phyloP scores from a whole-genome alignment of 1,284 basidiomycete genomes.

The Leccinum griseonigrum region DNA sequence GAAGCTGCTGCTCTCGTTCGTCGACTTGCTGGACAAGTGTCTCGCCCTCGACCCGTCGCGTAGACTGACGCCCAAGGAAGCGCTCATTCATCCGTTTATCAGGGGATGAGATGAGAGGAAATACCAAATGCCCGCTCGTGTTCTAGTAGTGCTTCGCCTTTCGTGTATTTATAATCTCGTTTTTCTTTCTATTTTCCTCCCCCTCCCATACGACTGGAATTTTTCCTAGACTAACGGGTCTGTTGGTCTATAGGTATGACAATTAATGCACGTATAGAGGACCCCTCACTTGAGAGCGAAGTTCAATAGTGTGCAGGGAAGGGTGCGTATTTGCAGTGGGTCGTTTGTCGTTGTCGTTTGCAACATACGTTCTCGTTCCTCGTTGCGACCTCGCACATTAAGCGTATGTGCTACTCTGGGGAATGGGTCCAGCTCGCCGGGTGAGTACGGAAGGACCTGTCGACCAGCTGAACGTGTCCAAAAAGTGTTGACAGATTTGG shows the following conservation, averaged over 20 bases:
- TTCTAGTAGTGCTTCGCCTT: constrained; percentile 12
- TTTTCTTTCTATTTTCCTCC: constrained; percentile 4
- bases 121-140: constrained; percentile 17
- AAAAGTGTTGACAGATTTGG: not conserved
- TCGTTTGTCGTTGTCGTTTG: not conserved
- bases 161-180: constrained; percentile 30
- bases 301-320: not conserved
- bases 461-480: not conserved
- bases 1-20: constrained; percentile 79
- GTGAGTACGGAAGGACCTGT: not conserved
- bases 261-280: not conserved
- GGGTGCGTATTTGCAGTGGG: constrained; percentile 9
- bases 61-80: constrained; percentile 85
- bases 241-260: constrained; percentile 10
- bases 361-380: not conserved
- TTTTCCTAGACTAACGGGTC: constrained; percentile 12
- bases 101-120: constrained; percentile 45
- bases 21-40: constrained; percentile 92
- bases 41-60: constrained; percentile 87
- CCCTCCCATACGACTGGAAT: not conserved
- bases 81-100: constrained; percentile 85
- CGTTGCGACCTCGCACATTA: constrained; percentile 19
- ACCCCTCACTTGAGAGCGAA: not conserved
- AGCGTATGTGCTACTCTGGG: constrained; percentile 17
- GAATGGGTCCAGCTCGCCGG: constrained; percentile 3